Evolutionary conservation across 441 rosid genomes (phyloP).

Genomic region (Melastoma candidum): DNA sequence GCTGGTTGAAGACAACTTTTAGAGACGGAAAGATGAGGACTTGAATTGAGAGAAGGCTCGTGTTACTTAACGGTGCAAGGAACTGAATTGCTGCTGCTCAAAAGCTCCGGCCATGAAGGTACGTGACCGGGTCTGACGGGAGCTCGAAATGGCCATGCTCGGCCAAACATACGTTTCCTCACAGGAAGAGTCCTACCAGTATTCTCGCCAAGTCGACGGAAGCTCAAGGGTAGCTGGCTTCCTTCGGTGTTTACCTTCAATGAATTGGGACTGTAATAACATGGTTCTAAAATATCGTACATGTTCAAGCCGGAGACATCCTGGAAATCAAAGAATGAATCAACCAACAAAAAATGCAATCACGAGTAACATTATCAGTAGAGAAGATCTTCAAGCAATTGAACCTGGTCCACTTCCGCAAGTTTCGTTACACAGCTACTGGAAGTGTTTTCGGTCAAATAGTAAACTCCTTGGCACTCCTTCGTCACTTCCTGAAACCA

Average conservation of each 20-base stretch:
- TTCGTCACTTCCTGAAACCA: no score
- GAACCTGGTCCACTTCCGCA: no score
- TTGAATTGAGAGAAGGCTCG: not conserved
- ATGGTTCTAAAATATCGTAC: conserved; percentile 40
- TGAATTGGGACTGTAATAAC: conserved; percentile 31
- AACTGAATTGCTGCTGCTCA: not conserved
- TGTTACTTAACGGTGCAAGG: not conserved
- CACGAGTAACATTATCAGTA: not conserved
- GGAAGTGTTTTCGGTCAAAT: no score
- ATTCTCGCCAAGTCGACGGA: conserved; percentile 28
- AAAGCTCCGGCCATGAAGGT: conserved; percentile 38
- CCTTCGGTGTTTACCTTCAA: conserved; percentile 9
- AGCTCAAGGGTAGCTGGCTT: conserved; percentile 32
- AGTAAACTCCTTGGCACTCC: no score
- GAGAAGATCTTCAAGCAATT: not conserved
- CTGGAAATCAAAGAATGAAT: conserved; percentile 12
- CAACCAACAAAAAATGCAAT: not conserved
- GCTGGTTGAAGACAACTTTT: not conserved
- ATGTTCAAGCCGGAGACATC: conserved; percentile 24
- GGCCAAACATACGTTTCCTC: conserved; percentile 51
- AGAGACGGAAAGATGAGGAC: no score
- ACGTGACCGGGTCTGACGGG: conserved; percentile 25
- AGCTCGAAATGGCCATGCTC: conserved; percentile 51
- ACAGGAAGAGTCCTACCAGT: conserved; percentile 36
- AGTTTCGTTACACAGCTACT: no score